Evolutionary conservation across 352 stramenopile species (phyloP), one percentile per base, ranked within the genome.

Genomic region (Phytophthora kernoviae): DNA sequence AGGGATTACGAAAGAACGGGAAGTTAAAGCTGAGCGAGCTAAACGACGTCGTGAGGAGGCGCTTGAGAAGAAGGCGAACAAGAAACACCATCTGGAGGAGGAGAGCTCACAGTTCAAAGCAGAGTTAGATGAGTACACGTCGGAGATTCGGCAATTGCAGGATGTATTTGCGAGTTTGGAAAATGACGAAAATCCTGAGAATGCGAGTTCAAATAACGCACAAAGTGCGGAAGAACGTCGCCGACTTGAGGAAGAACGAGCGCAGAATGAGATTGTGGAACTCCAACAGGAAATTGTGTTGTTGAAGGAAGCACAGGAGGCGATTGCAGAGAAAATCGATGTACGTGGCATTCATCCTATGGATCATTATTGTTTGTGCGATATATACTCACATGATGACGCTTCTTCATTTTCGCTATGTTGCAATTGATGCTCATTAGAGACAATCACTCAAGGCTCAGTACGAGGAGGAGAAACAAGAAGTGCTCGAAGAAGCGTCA

Each of bases 391-490:
- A 14, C 7, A 17, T 5, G 36, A 2, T 33, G 34, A 46, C 42
- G 30, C 12, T 57, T 37, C 45, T 7, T 26, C 17, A 5, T 33
- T 37, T 15, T 18, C 45, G 10, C 30, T 42, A 17, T 45, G 27
- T 10, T 37, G 22, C 26, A 2, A 22, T 45, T 60, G 20, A 32
- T 57, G 7, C 43, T 73, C 11, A 21, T 7, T 47, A 88, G 68
- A 72, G 62, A 56, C 75, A 71, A 56, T 90, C 82, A 12, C 54
- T 88, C 37, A 91, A 88, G 58, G 49, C 55, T 32, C 82, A 91
- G 47, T 91, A 90, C 42, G 76, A 87, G 26, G 70, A 85, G 36
- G 82, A 91, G 32, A 73, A 75, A 18, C 50, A 75, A 14, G 78
- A 84, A 54, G 33, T 88, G n/a, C 57, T 85, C 26, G 80, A 88